Base-by-base conservation (phyloP, 495 filamentous ascomycete species). In the Poronia punctata region DNA sequence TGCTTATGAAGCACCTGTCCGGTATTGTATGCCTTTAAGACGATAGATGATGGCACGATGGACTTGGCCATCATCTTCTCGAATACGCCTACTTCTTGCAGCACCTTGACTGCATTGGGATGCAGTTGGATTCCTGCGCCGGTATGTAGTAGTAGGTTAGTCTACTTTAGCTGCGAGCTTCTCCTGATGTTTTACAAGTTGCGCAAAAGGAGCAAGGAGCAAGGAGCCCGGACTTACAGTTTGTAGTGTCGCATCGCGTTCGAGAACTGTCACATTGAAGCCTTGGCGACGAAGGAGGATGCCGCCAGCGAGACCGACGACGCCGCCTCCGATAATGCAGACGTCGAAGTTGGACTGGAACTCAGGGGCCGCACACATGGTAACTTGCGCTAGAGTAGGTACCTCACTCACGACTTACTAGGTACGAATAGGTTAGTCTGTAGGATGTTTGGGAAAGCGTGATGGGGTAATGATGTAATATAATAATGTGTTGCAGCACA, bases 261-360 rank as follows among this genome's bases (percentile, higher is more conserved):
- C 36, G 23, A 39, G 23, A 20, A 53, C 38, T 24, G 55, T 59
- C 44, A 53, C 57, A 7, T 18, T 26, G 18, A 49, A 52, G 8
- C 35, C 34, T 15, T 55, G 32, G 6, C 23, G 32, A 24, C 32
- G 40, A 10, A 43, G 30, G 10, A 35, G 21, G 16, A 43, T 36
- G 32, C 7, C 24, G 40, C 22, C 32, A 11, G 24, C 18, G 1
- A 43, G 40, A 7, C 40, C 31, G 11, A 29, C 32, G 15, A 43
- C 17, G 29, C 31, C 40, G 8, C 31, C 40, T 4, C 32, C 32
- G 19, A 36, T 23, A n/a, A 43, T 43, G 29, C 40, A 43, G 9
- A 35, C 18, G 12, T 36, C 31, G 32, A 43, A 36, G 4, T 25
- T 12, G 10, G 40, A 22, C 22, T 16, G 40, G 24, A 43, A 12